phyloP scores from a whole-genome alignment of 345 rosid genomes.

The Eucalyptus polyanthemos region DNA sequence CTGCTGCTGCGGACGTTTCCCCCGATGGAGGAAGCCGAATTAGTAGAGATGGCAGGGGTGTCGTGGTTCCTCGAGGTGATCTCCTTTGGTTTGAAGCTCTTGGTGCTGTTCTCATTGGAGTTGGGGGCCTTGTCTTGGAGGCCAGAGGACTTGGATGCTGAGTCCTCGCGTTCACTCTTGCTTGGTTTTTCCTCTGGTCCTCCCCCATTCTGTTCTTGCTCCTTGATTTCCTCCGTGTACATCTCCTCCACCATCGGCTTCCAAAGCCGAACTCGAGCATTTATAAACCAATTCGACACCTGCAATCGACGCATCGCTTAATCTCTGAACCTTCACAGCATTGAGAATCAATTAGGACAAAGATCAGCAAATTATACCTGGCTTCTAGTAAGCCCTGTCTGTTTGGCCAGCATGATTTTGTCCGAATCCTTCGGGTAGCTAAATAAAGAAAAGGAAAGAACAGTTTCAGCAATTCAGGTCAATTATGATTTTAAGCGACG shows the following conservation, averaged over 20 bases:
- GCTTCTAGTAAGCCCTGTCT: conserved; percentile 90
- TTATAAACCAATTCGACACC: conserved; percentile 99
- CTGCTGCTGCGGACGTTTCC: conserved; percentile 21
- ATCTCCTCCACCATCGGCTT: conserved; percentile 99
- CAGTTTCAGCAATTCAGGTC: neutral
- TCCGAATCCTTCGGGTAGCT: conserved; percentile 97
- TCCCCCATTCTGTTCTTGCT: conserved; percentile 48
- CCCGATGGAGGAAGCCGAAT: conserved; percentile 32
- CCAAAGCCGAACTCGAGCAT: conserved; percentile 98
- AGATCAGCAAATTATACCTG: conserved; percentile 28
- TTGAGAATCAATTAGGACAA: neutral
- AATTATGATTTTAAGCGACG: neutral
- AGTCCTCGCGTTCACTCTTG: conserved; percentile 35
- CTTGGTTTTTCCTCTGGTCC: conserved; percentile 42
- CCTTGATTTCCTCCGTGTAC: conserved; percentile 85
- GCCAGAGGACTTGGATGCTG: conserved; percentile 42
- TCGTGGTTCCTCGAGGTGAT: conserved; percentile 17
- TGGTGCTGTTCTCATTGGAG: conserved; percentile 8
- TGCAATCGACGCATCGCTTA: neutral
- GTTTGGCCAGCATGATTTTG: conserved; percentile 87
- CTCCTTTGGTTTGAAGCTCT: conserved; percentile 16
- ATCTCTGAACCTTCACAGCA: neutral
- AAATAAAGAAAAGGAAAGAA: neutral
- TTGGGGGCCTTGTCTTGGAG: conserved; percentile 31
- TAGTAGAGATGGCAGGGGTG: conserved; percentile 25